These are phyloP conservation scores for Phytophthora nicotianae DNA, from an alignment of 352 stramenopile species.

Conservation along the genomic window DNA sequence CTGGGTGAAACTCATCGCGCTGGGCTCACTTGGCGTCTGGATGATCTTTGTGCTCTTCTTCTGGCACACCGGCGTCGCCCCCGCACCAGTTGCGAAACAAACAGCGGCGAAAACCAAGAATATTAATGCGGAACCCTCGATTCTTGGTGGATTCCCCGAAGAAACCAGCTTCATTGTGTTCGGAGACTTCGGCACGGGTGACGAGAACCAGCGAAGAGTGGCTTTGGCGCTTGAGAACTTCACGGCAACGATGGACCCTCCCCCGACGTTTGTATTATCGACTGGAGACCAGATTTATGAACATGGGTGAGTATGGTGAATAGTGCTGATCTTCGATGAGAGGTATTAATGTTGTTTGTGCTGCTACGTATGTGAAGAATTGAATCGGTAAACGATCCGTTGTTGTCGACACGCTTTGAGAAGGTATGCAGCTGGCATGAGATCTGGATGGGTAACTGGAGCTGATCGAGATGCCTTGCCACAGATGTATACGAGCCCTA, in stretches of 20 bases:
- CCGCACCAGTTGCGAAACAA: slow-evolving; percentile 18
- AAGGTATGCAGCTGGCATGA: slow-evolving; percentile 40
- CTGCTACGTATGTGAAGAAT: slow-evolving; percentile 43
- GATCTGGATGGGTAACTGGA: background rate
- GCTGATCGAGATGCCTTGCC: slow-evolving; percentile 4
- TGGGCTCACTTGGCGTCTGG: slow-evolving; percentile 62
- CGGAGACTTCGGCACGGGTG: slow-evolving; percentile 83
- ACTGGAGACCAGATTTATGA: slow-evolving; percentile 89
- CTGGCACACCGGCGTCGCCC: slow-evolving; percentile 26
- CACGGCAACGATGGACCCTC: slow-evolving; percentile 55
- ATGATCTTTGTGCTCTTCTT: slow-evolving; percentile 67
- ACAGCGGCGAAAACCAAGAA: slow-evolving; percentile 10
- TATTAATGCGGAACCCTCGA: slow-evolving; percentile 33
- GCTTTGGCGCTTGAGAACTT: slow-evolving; percentile 68
- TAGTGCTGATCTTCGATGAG: background rate
- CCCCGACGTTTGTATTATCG: slow-evolving; percentile 78
- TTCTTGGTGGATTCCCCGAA: slow-evolving; percentile 52
- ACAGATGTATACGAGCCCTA: slow-evolving; percentile 76
- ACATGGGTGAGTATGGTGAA: slow-evolving; percentile 54
- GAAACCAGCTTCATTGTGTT: slow-evolving; percentile 81
- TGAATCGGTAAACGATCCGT: slow-evolving; percentile 53
- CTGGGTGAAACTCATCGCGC: slow-evolving; percentile 63
- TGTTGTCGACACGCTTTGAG: slow-evolving; percentile 77
- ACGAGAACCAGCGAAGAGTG: slow-evolving; percentile 61
- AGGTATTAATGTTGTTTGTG: slow-evolving; percentile 3